phyloP scores from a whole-genome alignment of 2,329 filamentous ascomycete species.

The Fusarium ramigenum region DNA sequence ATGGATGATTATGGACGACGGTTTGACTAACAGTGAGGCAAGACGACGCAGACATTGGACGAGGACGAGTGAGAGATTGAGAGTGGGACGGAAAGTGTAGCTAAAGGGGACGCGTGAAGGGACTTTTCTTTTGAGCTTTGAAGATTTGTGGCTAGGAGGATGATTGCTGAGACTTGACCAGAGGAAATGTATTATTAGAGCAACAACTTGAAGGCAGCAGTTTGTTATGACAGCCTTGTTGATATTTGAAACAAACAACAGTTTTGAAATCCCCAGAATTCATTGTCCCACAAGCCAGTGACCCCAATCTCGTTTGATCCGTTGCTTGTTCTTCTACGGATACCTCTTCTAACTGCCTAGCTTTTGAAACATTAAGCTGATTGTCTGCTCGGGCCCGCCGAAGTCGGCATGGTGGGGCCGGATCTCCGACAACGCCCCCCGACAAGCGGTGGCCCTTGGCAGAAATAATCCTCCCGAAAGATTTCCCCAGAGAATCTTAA shows the following conservation, averaged over 20 bases:
- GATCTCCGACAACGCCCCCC: conserved; percentile 14
- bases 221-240: not conserved
- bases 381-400: not conserved
- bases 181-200: conserved; percentile 7
- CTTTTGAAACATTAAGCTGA: not conserved
- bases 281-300: not conserved
- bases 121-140: not conserved
- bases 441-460: conserved; percentile 51
- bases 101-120: not conserved
- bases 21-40: not conserved
- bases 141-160: not conserved
- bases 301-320: not conserved
- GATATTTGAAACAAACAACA: not conserved
- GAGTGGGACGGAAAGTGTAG: not conserved
- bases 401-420: conserved; percentile 39
- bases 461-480: conserved; percentile 51
- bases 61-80: not conserved
- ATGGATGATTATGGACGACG: not conserved
- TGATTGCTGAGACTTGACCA: conserved; percentile 11
- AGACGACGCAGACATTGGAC: not conserved
- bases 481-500: conserved; percentile 30
- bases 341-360: not conserved
- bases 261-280: not conserved
- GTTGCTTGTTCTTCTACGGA: not conserved
- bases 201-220: not conserved